Percentiles rank a stretch among this genome's conserved stretches.
Evolutionary conservation across 1,139 yeast species (phyloP).

Genomic region (Taiozyma sp.): DNA sequence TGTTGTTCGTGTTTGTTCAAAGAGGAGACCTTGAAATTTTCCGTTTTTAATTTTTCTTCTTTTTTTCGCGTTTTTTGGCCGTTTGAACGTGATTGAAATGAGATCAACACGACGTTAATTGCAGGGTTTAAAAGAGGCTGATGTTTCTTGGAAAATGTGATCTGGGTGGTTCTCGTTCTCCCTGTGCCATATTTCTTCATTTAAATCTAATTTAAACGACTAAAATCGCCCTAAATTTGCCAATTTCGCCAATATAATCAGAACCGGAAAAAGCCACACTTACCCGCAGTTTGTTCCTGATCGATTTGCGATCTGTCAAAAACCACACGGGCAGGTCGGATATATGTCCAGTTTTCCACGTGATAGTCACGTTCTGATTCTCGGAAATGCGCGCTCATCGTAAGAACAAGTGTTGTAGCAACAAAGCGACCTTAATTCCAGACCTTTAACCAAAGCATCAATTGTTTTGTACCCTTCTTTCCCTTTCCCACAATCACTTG

Average conservation of each 20-base stretch:
- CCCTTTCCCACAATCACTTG: not conserved
- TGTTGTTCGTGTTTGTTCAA: not conserved
- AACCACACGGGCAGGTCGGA: not conserved
- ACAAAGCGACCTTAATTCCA: not conserved
- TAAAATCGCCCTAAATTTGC: not conserved
- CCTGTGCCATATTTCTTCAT: too few relatives aligned
- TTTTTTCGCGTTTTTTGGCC: not conserved
- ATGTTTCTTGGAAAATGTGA: too few relatives aligned
- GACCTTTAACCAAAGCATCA: not conserved
- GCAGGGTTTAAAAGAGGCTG: too few relatives aligned
- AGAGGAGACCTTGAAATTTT: conserved; percentile 4
- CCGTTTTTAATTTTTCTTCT: not conserved
- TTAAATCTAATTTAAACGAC: too few relatives aligned
- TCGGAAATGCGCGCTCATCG: not conserved
- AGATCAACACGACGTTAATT: not conserved
- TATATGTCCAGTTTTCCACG: not conserved
- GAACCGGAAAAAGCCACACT: not conserved
- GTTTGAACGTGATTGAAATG: not conserved
- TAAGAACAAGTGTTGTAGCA: not conserved
- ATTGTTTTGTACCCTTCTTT: not conserved
- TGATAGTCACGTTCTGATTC: not conserved
- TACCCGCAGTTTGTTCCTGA: not conserved
- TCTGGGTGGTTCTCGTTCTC: too few relatives aligned
- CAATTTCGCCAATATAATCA: not conserved
- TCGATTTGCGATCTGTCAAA: not conserved